Conservation (phyloP, 768 basidiomycete species). For the Mycena galericulata region DNA sequence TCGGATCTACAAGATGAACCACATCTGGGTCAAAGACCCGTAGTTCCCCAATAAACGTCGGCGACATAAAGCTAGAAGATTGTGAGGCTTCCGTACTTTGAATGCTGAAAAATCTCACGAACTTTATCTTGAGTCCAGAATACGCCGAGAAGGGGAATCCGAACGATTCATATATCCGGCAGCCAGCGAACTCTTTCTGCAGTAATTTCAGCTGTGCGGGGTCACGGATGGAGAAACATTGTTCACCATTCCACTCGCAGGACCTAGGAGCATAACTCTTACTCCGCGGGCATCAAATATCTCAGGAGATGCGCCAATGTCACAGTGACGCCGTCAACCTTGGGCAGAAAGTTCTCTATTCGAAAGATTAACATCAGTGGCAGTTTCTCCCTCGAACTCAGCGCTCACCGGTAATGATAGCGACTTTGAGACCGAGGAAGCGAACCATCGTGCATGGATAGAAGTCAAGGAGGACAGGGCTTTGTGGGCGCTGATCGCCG, state of each 20-base stretch:
- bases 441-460: background rate
- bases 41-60: slow-evolving; percentile 3
- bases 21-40: slow-evolving; percentile 47
- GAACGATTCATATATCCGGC: too few relatives aligned
- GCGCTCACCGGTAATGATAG: slow-evolving; percentile 8
- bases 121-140: slow-evolving; percentile 23
- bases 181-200: slow-evolving; percentile 2
- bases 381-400: too few relatives aligned
- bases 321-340: slow-evolving; percentile 59
- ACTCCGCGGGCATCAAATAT: slow-evolving; percentile 54
- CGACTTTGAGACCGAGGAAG: background rate
- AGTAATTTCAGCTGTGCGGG: too few relatives aligned
- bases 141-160: slow-evolving; percentile 27
- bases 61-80: slow-evolving; percentile 6
- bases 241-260: slow-evolving; percentile 38
- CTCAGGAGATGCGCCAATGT: slow-evolving; percentile 55
- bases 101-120: background rate
- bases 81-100: too few relatives aligned
- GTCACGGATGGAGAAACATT: too few relatives aligned
- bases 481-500: too few relatives aligned
- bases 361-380: background rate
- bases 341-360: slow-evolving; percentile 54
- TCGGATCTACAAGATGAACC: slow-evolving; percentile 57
- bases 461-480: too few relatives aligned
- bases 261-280: slow-evolving; percentile 55